Percentiles rank a stretch among this genome's conserved stretches.
Conservation (phyloP, 2,329 filamentous ascomycete species). For the Colletotrichum limetticola region DNA sequence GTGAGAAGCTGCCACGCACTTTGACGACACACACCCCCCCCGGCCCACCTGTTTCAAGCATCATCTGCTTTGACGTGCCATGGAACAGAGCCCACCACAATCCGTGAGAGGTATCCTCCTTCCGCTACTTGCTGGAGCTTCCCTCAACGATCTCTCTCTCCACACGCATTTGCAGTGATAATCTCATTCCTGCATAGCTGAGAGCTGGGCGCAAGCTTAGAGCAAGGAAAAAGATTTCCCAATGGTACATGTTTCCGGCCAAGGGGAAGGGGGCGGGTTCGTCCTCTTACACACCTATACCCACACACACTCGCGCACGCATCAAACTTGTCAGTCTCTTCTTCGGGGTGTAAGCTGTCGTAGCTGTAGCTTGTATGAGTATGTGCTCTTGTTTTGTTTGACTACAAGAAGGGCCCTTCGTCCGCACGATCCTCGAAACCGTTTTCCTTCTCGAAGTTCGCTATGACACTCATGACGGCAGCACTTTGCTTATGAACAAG, state of each 20-base stretch:
- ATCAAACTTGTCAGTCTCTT: not conserved
- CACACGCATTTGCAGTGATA: not conserved
- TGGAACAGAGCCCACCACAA: slow-evolving; percentile 14
- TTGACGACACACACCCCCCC: not conserved
- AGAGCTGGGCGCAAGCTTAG: not conserved
- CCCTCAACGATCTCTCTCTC: not conserved
- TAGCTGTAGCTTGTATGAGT: not conserved
- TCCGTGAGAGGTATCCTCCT: not conserved
- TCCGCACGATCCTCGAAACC: slow-evolving; percentile 22
- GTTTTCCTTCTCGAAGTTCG: slow-evolving; percentile 23
- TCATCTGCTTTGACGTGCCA: slow-evolving; percentile 32
- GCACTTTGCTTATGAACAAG: slow-evolving; percentile 16
- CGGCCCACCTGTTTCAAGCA: slow-evolving; percentile 34
- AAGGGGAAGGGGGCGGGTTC: not conserved
- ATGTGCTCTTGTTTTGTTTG: too few relatives aligned
- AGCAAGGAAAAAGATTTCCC: not conserved
- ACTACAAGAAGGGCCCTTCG: slow-evolving; percentile 26
- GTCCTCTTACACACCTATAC: not conserved
- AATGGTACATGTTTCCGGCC: not conserved
- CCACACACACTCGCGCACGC: not conserved
- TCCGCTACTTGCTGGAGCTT: not conserved
- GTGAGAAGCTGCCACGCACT: slow-evolving; percentile 31
- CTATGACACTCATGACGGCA: slow-evolving; percentile 24
- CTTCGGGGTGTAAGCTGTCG: not conserved
- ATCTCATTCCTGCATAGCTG: not conserved